Evolutionary conservation across 257 asterid genomes (phyloP), one percentile per base, ranked within the genome.

Genomic region (Solanum sitiens): DNA sequence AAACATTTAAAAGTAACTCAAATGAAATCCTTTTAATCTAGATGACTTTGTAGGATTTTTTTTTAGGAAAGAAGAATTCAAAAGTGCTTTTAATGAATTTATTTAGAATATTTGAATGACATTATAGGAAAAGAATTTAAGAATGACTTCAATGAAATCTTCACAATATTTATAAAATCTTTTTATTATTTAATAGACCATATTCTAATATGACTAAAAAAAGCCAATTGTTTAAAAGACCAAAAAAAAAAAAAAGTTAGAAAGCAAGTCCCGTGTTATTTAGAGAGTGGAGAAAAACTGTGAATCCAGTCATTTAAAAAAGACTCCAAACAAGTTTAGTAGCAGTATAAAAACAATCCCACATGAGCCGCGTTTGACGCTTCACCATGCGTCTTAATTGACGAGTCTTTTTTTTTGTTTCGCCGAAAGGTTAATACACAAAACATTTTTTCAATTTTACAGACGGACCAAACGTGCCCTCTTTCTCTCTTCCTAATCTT

Each of bases 391-490:
- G 85, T 82, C 39, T 30, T 21, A 63, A 27, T 80, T 80, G 68
- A 82, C 42, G 18, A 30, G 68, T 50, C 85, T 3, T 7, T 7
- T 30, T 30, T 27, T 68, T 30, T 82, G 68, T 30, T 82, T 82
- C 65, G 84, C 65, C 25, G 65, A 79, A 79, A 79, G 84, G 84
- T 79, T 77, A 77, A 21, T 7, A 68, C 82, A 35, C 90, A 65
- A 61, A 63, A 61, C 83, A 61, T 27, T 50, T 85, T 42, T 72
- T 84, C 70, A 27, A 56, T 67, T 86, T 86, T 63, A 72, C 84
- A 72, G 71, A 68, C 88, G 87, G 75, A 88, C 91, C 92, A 90
- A 90, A 87, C 92, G 71, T 61, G 65, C 68, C 45, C 77, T 23
- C 83, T 13, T 47, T 27, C 79, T 39, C 75, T 47, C 84, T 90